These are phyloP conservation scores for Kwoniella dejecticola DNA, from an alignment of 768 basidiomycete species.

Conservation along the genomic window DNA sequence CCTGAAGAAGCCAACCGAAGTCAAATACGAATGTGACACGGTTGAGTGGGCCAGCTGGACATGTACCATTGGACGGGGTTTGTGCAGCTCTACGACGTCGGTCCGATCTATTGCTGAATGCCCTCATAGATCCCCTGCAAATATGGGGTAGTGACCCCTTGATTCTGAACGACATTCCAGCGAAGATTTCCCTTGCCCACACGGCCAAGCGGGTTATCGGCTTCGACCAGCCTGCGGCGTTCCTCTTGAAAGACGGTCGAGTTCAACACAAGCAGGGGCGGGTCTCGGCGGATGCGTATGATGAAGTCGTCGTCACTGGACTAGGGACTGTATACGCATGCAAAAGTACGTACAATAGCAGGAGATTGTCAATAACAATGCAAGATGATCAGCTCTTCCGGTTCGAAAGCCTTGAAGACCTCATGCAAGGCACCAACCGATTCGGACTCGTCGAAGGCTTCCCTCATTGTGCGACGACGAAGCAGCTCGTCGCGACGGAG, in stretches of 20 bases:
- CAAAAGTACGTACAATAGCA: conserved; percentile 6
- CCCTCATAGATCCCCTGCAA: too few species aligned
- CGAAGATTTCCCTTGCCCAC: too few species aligned
- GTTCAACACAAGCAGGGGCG: neutral
- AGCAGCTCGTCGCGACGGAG: conserved; percentile 29
- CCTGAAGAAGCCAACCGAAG: conserved; percentile 16
- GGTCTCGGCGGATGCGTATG: conserved; percentile 1
- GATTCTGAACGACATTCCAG: too few species aligned
- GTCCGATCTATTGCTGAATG: too few species aligned
- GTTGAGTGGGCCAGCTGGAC: conserved; percentile 30
- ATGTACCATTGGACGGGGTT: too few species aligned
- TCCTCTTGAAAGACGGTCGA: conserved; percentile 17
- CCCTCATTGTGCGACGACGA: neutral
- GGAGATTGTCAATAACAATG: conserved; percentile 1
- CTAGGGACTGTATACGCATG: conserved; percentile 23
- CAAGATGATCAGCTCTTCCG: conserved; percentile 5
- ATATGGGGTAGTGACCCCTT: too few species aligned
- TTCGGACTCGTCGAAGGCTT: neutral
- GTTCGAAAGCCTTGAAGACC: conserved; percentile 17
- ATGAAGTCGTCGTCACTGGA: conserved; percentile 30
- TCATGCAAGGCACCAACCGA: conserved; percentile 6
- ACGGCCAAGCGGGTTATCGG: conserved; percentile 16
- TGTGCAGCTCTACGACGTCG: too few species aligned
- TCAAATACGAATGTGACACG: conserved; percentile 9
- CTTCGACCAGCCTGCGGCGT: conserved; percentile 20